phyloP scores from a whole-genome alignment of 345 rosid species.

The Salix exigua region DNA sequence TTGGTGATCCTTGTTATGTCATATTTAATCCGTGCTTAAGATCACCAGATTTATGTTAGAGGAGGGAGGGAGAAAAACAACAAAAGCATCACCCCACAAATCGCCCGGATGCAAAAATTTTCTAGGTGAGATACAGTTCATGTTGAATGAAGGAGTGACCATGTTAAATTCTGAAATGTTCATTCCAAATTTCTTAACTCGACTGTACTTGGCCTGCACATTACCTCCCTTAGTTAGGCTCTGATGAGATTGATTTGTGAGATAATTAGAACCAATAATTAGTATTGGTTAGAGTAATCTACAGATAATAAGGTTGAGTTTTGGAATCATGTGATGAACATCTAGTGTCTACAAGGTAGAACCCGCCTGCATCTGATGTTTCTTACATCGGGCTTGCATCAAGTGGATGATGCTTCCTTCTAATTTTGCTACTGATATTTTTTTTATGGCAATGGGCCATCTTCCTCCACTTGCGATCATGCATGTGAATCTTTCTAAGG shows the following conservation, averaged over 20 bases:
- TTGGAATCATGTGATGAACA: background rate
- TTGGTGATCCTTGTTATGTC: conserved; percentile 26
- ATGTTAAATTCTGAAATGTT: background rate
- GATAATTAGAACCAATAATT: background rate
- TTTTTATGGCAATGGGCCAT: conserved; percentile 15
- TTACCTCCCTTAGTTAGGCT: background rate
- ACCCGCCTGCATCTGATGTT: conserved; percentile 1
- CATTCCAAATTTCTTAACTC: background rate
- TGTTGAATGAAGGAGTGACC: conserved; percentile 4
- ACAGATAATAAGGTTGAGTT: background rate
- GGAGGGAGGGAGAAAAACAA: background rate
- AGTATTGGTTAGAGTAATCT: background rate
- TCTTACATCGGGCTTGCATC: conserved; percentile 8
- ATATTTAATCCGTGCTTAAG: conserved; percentile 13
- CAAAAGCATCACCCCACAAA: background rate
- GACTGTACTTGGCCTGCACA: background rate
- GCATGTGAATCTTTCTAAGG: conserved; percentile 37
- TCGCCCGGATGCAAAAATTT: background rate
- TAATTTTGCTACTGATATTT: background rate
- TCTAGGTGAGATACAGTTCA: conserved; percentile 33
- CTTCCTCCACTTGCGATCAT: conserved; percentile 36
- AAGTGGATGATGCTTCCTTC: conserved; percentile 14
- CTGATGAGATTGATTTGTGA: background rate
- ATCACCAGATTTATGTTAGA: background rate
- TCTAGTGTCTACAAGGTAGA: background rate